Evolutionary conservation across 2,329 filamentous ascomycete species (phyloP), one percentile per base, ranked within the genome.

Genomic region (Aphanocladium album): DNA sequence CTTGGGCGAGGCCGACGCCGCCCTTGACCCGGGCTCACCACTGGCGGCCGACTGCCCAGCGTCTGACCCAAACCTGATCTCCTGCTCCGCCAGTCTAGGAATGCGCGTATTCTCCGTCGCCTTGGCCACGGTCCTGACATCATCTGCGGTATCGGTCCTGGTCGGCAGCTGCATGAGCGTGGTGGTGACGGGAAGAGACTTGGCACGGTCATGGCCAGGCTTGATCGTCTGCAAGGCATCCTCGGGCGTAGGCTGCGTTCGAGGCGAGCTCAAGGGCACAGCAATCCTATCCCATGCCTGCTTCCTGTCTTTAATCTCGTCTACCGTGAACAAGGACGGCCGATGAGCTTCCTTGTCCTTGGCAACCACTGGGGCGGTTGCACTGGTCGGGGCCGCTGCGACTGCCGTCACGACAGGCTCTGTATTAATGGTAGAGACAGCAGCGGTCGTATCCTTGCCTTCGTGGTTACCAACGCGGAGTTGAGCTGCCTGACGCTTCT

Each of bases 271-370:
- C 58, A 72, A 61, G 49, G 73, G 72, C 70, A 73, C 69, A 43
- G 69, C 62, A 63, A 74, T 74, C 60, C 67, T 72, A 67, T 71
- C 65, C 71, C 70, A 73, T 56, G 66, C 67, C 66, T 68, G 65
- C 62, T 65, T 69, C 60, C 72, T 69, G 43, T 64, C 66, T 63
- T 68, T 68, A 37, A 73, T 71, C 60, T 74, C 64, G 52, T 70
- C 63, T 49, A 68, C 66, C 14, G 72, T 72, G 41, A 72, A 73
- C 5, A 61, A 52, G 43, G 69, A 68, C 19, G 63, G 41, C 25
- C 25, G 57, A 12, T 12, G 43, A 2, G 5, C 16, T 30, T 53
- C 39, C 16, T 54, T 45, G 19, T 35, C 16, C 5, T 47, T 39
- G 19, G 19, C 19, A 9, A 6, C 35, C 23, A 39, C 53, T 35